Conservation (phyloP, 441 rosid genomes). For the Populus tomentosa region DNA sequence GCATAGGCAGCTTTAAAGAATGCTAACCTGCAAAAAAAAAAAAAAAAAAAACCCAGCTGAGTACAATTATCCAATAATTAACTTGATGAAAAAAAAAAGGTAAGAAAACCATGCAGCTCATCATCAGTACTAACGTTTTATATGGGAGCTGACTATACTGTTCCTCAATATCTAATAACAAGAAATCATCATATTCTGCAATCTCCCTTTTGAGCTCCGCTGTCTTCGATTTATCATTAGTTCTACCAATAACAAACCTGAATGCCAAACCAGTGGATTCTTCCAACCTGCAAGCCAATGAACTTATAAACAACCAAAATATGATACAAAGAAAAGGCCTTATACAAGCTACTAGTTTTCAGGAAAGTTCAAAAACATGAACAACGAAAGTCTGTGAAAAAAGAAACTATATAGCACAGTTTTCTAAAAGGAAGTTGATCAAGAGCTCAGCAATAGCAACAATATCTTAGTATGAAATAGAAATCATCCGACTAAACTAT, state of each 20-base stretch:
- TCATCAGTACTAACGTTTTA: constrained; percentile 78
- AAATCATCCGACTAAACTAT: neutral
- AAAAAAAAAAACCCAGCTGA: constrained; percentile 1
- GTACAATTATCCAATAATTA: neutral
- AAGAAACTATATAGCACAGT: neutral
- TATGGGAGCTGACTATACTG: constrained; percentile 96
- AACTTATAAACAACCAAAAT: neutral
- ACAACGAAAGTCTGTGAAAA: neutral
- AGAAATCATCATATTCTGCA: constrained; percentile 73
- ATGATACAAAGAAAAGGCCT: neutral
- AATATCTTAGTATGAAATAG: neutral
- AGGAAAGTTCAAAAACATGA: neutral
- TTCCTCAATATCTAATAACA: constrained; percentile 83
- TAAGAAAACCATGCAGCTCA: neutral
- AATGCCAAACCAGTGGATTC: constrained; percentile 81
- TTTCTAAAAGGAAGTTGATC: neutral
- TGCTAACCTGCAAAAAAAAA: constrained; percentile 49
- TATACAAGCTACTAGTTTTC: neutral
- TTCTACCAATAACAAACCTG: constrained; percentile 76
- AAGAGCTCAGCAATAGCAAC: neutral
- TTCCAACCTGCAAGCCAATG: constrained; percentile 54
- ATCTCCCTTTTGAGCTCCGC: constrained; percentile 62
- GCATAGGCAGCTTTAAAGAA: constrained; percentile 89
- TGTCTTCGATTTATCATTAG: constrained; percentile 54
- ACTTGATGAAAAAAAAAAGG: neutral